Base-by-base conservation (phyloP, 1,284 basidiomycete genomes). In the Ustanciosporium gigantosporum region DNA sequence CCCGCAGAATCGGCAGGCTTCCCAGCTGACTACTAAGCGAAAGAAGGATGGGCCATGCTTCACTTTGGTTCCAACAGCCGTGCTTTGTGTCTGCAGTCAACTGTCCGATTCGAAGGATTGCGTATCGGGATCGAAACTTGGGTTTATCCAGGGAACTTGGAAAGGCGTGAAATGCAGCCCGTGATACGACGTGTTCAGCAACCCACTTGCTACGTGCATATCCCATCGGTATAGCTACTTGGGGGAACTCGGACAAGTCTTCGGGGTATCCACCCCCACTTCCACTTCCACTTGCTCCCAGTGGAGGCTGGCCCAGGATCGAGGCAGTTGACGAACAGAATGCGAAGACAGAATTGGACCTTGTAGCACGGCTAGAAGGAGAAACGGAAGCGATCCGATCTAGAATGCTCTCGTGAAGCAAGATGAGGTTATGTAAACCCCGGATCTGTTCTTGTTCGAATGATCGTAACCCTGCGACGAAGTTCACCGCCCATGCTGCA, bases 51-150 rank as follows among this genome's bases (percentile, higher is more conserved):
- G 69, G 69, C 57, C 56, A 82, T 4, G 82, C 84, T 70, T 85
- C 84, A 2, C 81, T 84, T 57, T 82, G 81, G 72, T 85, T 86
- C 85, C 85, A 86, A 1, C 84, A 80, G 1, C 84, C 84, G 44
- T 80, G 76, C 36, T 46, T 36, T 0, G 82, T 81, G 49, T 85
- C 85, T 0, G 84, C 82, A 8, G 82, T 83, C 65, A 86, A 80
- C 58, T 83, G 83, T 2, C 83, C 82, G 15, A 84, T 80, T 0
- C 71, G 53, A 1, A 68, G 44, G n/a, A 67, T 34, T 4, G 39
- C 21, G 7, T 38, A 41, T 19, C 19, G 19, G 9, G 19, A 21
- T 19, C 6, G 6, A 35, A 8, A 19, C n/a, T n/a, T 29, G 27
- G 11, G 11, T 9, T n/a, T 29, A n/a, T 29, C 9, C 27, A 19